A percentile compares a stretch with the other conserved stretches of the same genome.
Conservation (phyloP, 2,329 filamentous ascomycete genomes). For the Ophiostoma australiae region DNA sequence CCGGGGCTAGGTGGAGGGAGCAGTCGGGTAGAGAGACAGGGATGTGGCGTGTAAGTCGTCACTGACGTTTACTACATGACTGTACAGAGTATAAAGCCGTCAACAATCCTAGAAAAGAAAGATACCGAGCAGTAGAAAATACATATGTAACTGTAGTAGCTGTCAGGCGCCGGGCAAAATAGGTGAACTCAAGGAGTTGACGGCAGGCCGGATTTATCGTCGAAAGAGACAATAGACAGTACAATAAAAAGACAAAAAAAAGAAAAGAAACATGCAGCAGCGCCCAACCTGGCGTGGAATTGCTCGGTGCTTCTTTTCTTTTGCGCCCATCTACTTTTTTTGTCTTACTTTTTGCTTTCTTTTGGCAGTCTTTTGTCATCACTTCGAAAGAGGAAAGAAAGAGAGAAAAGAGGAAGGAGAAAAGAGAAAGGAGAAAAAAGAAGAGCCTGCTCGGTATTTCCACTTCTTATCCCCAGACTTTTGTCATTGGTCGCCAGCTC, state of each 20-base stretch:
- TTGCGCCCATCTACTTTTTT: not conserved
- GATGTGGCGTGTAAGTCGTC: slow-evolving; percentile 1
- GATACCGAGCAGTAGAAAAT: not conserved
- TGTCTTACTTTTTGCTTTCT: not conserved
- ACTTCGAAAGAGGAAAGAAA: not conserved
- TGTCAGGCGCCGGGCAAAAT: not conserved
- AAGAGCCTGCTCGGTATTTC: not conserved
- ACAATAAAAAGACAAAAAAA: not conserved
- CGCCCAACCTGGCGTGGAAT: not conserved
- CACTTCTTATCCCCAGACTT: not conserved
- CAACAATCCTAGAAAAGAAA: not conserved
- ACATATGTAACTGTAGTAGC: no score
- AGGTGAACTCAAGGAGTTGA: not conserved
- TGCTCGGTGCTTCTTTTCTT: not conserved
- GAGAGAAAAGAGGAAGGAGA: no score
- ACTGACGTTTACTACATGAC: not conserved
- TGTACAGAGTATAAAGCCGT: not conserved
- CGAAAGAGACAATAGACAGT: not conserved
- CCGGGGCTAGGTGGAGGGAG: not conserved
- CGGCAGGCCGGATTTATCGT: not conserved
- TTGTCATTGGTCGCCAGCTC: not conserved
- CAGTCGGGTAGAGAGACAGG: not conserved
- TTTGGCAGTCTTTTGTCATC: not conserved
- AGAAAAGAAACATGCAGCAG: not conserved
- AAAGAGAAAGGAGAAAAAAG: no score